Evolutionary conservation across 2,329 filamentous ascomycete species (phyloP), one percentile per base, ranked within the genome.

Genomic region (Beauveria australis): DNA sequence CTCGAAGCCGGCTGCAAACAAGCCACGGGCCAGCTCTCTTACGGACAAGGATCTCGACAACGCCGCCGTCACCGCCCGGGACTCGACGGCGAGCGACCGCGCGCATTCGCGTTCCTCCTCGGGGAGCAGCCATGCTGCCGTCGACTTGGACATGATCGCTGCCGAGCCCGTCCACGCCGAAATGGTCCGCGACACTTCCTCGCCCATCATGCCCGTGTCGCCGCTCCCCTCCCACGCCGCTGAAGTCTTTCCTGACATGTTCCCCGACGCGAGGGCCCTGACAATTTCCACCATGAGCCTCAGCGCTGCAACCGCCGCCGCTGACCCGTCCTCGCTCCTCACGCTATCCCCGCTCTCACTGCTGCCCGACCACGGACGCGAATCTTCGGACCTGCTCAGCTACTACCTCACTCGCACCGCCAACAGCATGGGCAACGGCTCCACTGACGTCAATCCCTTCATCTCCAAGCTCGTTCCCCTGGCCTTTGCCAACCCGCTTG

Each of bases 401-500:
- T 78, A 79, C 65, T 80, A 79, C 63, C 63, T 79, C 6, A 66
- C 70, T 1, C 75, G 74, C 1, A 79, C 77, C 0, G 74, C 76
- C 18, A 73, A 74, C 48, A 78, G 75, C 55, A 79, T 79, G 76
- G 76, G 75, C 37, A 79, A 79, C 59, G 77, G 76, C 0, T 76
- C 77, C 1, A 78, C 77, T 0, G 70, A 73, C 1, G 68, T 76
- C 47, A 79, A 80, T 48, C 78, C 77, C 0, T 78, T 79, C 54
- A 67, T 79, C 19, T 73, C 74, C 28, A 76, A 79, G 56, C 71
- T 80, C 26, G 72, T 79, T 5, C 77, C 77, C 0, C 62, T 80
- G 2, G 75, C 77, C 3, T 79, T 79, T 43, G 74, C 73, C 40
- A 77, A 76, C 53, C 73, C 77, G 3, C 71, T 80, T 0, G 71